A percentile compares a stretch with the other conserved stretches of the same genome.
Conservation (phyloP, 2,329 filamentous ascomycete genomes). For the Penicillium hordei region DNA sequence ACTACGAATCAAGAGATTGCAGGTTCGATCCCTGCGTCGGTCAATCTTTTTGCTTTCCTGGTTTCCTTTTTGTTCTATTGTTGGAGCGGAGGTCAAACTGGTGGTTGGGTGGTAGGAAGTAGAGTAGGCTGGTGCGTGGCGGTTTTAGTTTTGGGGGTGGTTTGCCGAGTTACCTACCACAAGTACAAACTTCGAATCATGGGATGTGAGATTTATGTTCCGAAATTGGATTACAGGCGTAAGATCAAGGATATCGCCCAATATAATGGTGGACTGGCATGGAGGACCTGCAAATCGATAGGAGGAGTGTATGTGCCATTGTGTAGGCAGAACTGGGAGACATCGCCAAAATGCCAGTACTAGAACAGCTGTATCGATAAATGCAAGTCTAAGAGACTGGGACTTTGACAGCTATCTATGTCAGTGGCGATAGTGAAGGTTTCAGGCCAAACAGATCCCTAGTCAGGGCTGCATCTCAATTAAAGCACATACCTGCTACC, state of each 20-base stretch:
- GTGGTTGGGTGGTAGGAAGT: no score
- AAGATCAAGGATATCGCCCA: neutral
- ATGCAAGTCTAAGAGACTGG: neutral
- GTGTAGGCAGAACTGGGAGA: neutral
- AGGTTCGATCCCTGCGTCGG: constrained; percentile 48
- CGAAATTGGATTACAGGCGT: no score
- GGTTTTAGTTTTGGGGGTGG: neutral
- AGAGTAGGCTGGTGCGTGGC: neutral
- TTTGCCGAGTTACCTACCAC: neutral
- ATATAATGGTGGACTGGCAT: neutral
- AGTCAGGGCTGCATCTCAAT: neutral
- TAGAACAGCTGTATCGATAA: neutral
- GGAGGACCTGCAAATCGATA: neutral
- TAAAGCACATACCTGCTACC: neutral
- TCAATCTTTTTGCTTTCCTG: constrained; percentile 27
- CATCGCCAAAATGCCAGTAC: neutral
- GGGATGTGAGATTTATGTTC: neutral
- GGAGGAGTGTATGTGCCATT: neutral
- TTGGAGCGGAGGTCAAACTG: neutral
- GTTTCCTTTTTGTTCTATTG: neutral
- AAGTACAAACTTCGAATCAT: neutral
- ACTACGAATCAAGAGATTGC: constrained; percentile 55
- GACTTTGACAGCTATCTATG: neutral
- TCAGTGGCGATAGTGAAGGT: neutral
- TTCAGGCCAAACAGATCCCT: neutral